phyloP scores from a whole-genome alignment of 208 protist species.

The Trichomonas gallinae region DNA sequence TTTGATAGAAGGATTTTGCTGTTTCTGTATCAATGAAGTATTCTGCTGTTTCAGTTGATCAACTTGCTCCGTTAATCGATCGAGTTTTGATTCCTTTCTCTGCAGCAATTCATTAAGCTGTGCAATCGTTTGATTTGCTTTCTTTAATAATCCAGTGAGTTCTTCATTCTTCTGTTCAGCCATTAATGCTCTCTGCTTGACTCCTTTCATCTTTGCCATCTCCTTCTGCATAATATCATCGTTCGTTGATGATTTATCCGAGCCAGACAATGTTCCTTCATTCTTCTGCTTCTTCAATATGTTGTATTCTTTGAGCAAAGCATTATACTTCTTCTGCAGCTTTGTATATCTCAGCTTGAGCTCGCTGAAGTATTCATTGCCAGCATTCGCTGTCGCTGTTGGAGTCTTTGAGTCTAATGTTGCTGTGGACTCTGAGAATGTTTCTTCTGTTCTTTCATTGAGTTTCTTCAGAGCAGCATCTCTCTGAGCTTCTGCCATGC shows the following conservation, averaged over 20 bases:
- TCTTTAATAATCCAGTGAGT: background rate
- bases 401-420: background rate
- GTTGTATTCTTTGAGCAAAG: background rate
- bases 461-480: background rate
- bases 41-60: background rate
- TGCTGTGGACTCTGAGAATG: background rate
- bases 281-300: background rate
- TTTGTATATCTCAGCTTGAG: background rate
- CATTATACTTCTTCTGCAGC: background rate
- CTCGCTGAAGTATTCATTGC: background rate
- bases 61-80: background rate
- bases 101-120: background rate
- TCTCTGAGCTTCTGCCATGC: background rate
- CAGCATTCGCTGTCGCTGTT: background rate
- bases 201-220: background rate
- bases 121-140: background rate
- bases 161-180: background rate
- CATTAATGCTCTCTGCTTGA: background rate
- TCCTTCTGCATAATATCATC: background rate
- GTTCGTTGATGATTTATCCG: background rate
- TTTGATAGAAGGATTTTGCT: background rate
- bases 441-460: background rate
- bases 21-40: background rate
- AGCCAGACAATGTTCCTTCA: background rate
- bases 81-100: background rate